Base-by-base conservation (phyloP, 139 green algal genomes). In the Chlorella ohadii region DNA sequence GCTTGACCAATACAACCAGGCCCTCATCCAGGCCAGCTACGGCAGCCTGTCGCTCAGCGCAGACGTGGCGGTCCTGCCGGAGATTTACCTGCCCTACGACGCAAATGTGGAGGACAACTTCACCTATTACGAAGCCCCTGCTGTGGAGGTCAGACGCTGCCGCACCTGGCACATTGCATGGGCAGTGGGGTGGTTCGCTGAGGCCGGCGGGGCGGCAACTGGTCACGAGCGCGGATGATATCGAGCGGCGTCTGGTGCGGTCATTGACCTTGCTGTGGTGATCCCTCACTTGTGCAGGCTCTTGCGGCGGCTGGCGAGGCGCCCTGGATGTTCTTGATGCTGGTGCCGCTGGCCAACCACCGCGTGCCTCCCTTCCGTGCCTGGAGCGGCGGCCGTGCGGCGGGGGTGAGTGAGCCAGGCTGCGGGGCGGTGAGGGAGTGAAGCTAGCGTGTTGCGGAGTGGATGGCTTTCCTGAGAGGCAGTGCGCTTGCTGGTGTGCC, bases 21-120 rank as follows among this genome's bases (percentile, higher is more conserved):
- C 85, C 13, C 41, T 95, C 6, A 87, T 90, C 36, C 86, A 88
- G 16, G 76, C 79, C 22, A 82, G 44, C 31, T 95, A 94, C 75
- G 92, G 92, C 39, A 61, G 63, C 20, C n/a, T 95, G 61, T 89
- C 88, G 0, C 70, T 92, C 5, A 85, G 66, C 64, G 51, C 72
- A 59, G 80, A 90, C 16, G 81, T 91, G 51, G 57, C 70, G 34
- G 80, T 94, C 17, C 75, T 87, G 51, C 63, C 73, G 16, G 82
- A 82, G 64, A 34, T 68, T 38, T 68, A 33, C 63, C 27, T 68
- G 63, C 63, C n/a, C 7, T 67, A 64, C 39, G 9, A 61, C 0
- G 44, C 72, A 20, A 13, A 31, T 22, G 47, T 34, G 17, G 15
- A 12, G 39, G 63, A 81, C 33, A 59, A 66, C 33, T 86, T 86